These are phyloP conservation scores for Myriosclerotinia scirpicola DNA, from an alignment of 2,329 filamentous ascomycete genomes.

Conservation along the genomic window DNA sequence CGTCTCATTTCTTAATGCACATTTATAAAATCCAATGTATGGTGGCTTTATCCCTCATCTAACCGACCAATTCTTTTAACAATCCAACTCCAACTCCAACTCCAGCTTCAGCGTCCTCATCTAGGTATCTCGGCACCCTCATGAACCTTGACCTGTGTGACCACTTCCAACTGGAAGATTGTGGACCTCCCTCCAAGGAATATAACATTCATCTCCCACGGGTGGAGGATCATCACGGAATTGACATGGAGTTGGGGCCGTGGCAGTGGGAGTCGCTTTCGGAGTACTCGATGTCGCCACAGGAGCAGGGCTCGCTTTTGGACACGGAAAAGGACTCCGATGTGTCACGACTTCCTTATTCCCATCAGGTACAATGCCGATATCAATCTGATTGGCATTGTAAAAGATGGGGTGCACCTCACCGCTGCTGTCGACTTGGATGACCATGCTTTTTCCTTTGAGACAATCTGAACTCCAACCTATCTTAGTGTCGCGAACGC, in stretches of 20 bases:
- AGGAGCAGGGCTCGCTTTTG: not conserved
- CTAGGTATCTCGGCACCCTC: not conserved
- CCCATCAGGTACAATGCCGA: not conserved
- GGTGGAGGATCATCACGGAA: not conserved
- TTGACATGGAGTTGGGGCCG: not conserved
- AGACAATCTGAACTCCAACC: not conserved
- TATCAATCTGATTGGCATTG: not conserved
- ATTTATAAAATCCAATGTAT: not conserved
- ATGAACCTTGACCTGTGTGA: not conserved
- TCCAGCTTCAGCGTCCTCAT: not conserved
- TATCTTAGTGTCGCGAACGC: not conserved
- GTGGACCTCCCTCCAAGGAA: not conserved
- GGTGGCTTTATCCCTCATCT: no score
- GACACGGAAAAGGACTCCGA: not conserved
- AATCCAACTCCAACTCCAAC: no score
- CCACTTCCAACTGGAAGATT: not conserved
- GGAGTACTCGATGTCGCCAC: not conserved
- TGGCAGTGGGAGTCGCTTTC: not conserved
- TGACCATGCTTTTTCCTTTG: not conserved
- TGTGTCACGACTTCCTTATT: not conserved
- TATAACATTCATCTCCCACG: not conserved
- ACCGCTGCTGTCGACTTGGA: not conserved
- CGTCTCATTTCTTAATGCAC: no score
- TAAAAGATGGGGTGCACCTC: not conserved
- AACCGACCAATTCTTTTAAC: not conserved